Evolutionary conservation across 129 eudicot species (phyloP).

Genomic region (Lactuca sativa): DNA sequence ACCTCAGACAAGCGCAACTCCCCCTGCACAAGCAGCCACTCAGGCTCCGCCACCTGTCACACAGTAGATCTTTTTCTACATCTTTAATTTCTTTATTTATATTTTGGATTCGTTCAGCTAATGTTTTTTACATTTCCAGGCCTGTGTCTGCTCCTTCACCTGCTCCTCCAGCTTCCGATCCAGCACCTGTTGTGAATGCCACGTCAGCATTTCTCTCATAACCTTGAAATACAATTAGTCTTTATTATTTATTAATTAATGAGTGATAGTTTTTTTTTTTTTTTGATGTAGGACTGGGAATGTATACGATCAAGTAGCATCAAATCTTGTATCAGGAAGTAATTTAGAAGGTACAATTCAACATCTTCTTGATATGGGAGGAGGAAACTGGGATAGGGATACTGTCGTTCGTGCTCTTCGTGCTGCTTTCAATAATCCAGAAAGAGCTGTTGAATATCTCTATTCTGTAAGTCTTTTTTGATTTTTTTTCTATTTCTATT

Average conservation of each 20-base stretch:
- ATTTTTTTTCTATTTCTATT: background rate
- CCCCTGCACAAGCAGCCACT: constrained; percentile 46
- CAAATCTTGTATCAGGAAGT: constrained; percentile 80
- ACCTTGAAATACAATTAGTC: background rate
- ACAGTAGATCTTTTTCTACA: constrained; percentile 35
- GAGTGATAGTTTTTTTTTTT: background rate
- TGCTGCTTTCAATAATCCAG: constrained; percentile 88
- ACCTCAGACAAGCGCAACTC: constrained; percentile 55
- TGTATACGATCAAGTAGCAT: constrained; percentile 79
- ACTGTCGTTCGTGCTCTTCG: constrained; percentile 90
- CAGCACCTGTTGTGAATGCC: constrained; percentile 41
- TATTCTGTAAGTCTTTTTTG: constrained; percentile 59
- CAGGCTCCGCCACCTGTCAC: constrained; percentile 45
- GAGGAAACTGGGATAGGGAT: constrained; percentile 90
- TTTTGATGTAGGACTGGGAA: constrained; percentile 50
- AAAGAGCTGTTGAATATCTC: constrained; percentile 92
- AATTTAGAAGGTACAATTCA: constrained; percentile 71
- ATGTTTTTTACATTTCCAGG: constrained; percentile 24
- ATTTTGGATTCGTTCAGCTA: background rate
- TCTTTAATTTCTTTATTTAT: background rate
- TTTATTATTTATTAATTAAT: too few species aligned
- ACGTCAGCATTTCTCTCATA: constrained; percentile 45
- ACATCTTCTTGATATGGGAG: constrained; percentile 95
- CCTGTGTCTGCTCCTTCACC: constrained; percentile 48
- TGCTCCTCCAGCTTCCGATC: constrained; percentile 41